Evolutionary conservation across 192 early-diverging fungal species (phyloP).

Genomic region (Coemansia sp.): DNA sequence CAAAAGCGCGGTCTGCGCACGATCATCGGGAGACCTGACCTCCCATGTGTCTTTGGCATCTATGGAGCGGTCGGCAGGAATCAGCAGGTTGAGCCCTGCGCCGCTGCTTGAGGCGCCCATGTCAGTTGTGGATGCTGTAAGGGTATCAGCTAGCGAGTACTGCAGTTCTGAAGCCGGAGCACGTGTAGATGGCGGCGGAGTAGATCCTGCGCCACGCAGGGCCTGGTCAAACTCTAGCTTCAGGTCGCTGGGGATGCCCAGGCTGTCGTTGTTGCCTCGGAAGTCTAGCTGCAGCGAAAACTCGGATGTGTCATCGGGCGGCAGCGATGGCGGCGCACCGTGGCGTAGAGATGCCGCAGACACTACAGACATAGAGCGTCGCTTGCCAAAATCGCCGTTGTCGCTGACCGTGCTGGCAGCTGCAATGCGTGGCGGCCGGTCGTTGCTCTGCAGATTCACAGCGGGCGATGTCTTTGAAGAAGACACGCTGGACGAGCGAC

Average conservation of each 20-base stretch:
- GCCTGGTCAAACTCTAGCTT: slow-evolving; percentile 51
- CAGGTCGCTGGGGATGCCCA: slow-evolving; percentile 44
- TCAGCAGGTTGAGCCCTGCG: slow-evolving; percentile 34
- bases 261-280: slow-evolving; percentile 18
- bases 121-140: slow-evolving; percentile 8
- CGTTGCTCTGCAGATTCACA: background rate
- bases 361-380: slow-evolving; percentile 47
- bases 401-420: background rate
- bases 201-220: slow-evolving; percentile 25
- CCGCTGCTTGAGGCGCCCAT: slow-evolving; percentile 10
- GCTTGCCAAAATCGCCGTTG: slow-evolving; percentile 25
- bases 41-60: slow-evolving; percentile 35
- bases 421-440: background rate
- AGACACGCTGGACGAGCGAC: slow-evolving; percentile 11
- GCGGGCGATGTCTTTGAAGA: slow-evolving; percentile 17
- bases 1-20: slow-evolving; percentile 5
- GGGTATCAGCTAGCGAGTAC: slow-evolving; percentile 7
- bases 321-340: too few relatives aligned
- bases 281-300: slow-evolving; percentile 46
- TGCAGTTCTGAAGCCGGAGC: slow-evolving; percentile 13
- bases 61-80: slow-evolving; percentile 14
- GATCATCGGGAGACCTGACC: slow-evolving; percentile 28
- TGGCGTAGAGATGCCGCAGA: slow-evolving; percentile 14
- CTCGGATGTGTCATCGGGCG: slow-evolving; percentile 27
- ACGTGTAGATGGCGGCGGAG: slow-evolving; percentile 27